A percentile compares a stretch with the other conserved stretches of the same genome.
Evolutionary conservation across 805 yeast genomes (phyloP).

Genomic region (Danielozyma ontarioensis): DNA sequence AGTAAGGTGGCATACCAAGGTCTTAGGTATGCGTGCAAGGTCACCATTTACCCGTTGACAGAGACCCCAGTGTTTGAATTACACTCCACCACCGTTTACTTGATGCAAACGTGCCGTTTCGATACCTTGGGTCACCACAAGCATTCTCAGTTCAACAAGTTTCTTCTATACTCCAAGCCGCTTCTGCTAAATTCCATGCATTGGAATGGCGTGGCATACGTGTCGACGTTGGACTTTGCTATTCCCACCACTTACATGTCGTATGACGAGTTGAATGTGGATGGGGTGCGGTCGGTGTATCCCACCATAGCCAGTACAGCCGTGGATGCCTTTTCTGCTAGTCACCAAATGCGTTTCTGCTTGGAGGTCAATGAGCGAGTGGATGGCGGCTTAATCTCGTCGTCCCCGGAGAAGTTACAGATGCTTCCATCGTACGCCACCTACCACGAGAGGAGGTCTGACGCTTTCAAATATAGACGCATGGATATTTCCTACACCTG

Average conservation of each 20-base stretch:
- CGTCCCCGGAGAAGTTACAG: too few species aligned
- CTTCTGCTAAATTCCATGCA: too few species aligned
- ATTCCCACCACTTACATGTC: background rate
- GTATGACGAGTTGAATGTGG: background rate
- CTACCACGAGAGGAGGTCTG: conserved; percentile 4
- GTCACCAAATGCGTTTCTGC: conserved; percentile 6
- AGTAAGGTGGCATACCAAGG: conserved; percentile 11
- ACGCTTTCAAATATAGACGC: background rate
- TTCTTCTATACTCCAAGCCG: conserved; percentile 2
- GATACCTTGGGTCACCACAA: conserved; percentile 1
- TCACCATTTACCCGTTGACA: conserved; percentile 7
- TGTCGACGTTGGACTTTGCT: too few species aligned
- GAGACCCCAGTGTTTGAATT: conserved; percentile 4
- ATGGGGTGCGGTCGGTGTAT: background rate
- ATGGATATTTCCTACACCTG: background rate
- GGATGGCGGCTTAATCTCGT: background rate
- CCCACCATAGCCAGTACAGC: background rate
- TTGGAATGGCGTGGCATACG: too few species aligned
- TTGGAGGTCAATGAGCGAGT: conserved; percentile 9
- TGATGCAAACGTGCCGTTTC: conserved; percentile 7
- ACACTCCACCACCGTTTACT: conserved; percentile 4
- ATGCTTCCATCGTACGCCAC: conserved; percentile 1
- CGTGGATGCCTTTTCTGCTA: conserved; percentile 3
- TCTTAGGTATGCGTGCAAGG: conserved; percentile 2
- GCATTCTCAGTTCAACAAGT: conserved; percentile 3